Evolutionary conservation across 257 asterid species (phyloP), one percentile per base, ranked within the genome.

Genomic region (Solanum corneliomulleri): DNA sequence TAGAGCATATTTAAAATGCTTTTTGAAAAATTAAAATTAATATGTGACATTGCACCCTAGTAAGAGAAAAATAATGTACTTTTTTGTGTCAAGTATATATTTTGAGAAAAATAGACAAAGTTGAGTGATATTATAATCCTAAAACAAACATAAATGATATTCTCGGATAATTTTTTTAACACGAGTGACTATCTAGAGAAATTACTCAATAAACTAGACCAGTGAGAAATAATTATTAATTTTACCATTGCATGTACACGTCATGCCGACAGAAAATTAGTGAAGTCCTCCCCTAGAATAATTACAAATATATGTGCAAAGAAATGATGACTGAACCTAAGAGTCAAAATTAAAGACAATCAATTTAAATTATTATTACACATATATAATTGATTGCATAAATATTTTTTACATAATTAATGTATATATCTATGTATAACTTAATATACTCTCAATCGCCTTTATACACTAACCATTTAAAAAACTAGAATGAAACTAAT

Each of bases 161-260:
- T 37, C 0, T 0, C 1, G 1, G 2, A 6, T 37, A 37, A 37
- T 37, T 37, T 37, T 0, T 1, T 0, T 5, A 5, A 37, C 39
- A 37, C 0, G 1, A 1, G 7, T 37, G 7, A 6, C 39, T 37
- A 37, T 37, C 0, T 37, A 37, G 2, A 0, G 0, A 37, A 37
- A 5, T 37, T 37, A 37, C 39, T 37, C 39, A 0, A 6, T 3
- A 37, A 37, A 37, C 7, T 37, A 2, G 1, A 37, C 2, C 0
- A 7, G 70, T 62, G 31, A 3, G 11, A 23, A 62, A 23, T 62
- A 16, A 4, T 62, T 62, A 62, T 62, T n/a, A 6, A 62, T 62
- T 10, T 62, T 23, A 62, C 31, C 31, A 23, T 10, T 10, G 31
- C 31, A 62, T 62, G 14, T 23, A 9, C 70, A 23, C n/a, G 70